Conservation (phyloP, 805 yeast genomes). For the Saccharomycopsis selenospora region DNA sequence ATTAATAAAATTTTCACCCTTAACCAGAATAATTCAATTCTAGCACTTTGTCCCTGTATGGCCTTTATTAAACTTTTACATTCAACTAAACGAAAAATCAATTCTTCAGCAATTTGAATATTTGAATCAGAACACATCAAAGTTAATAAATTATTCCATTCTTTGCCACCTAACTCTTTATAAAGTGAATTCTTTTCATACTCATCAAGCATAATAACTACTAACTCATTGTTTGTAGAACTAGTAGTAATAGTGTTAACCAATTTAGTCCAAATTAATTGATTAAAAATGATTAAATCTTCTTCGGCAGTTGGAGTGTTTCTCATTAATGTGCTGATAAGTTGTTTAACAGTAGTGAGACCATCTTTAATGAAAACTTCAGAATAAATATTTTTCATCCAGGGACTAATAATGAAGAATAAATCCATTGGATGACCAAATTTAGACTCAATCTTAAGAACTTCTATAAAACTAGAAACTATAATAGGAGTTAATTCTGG, state of each 20-base stretch:
- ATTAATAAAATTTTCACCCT: conserved; percentile 64
- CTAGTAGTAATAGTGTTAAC: background rate
- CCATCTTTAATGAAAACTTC: conserved; percentile 52
- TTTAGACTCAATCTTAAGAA: background rate
- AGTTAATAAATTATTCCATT: conserved; percentile 56
- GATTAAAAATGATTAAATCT: conserved; percentile 46
- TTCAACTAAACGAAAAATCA: conserved; percentile 49
- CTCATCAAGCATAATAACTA: conserved; percentile 61
- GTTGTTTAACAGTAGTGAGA: conserved; percentile 48
- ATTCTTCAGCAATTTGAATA: conserved; percentile 60
- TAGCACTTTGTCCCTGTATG: conserved; percentile 33
- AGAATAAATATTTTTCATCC: conserved; percentile 62
- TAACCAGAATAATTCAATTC: conserved; percentile 53
- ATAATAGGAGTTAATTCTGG: conserved; percentile 59
- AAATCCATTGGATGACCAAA: conserved; percentile 1
- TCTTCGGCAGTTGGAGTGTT: conserved; percentile 44
- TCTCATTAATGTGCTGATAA: conserved; percentile 55
- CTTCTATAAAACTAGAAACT: conserved; percentile 40
- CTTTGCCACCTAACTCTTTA: conserved; percentile 66
- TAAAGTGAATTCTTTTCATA: conserved; percentile 68
- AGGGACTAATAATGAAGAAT: conserved; percentile 51
- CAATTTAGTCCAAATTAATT: conserved; percentile 60
- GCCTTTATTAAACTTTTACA: conserved; percentile 46
- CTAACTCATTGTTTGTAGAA: conserved; percentile 46
- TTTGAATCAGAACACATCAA: conserved; percentile 63